Evolutionary conservation across 345 rosid species (phyloP), one percentile per base, ranked within the genome.

Genomic region (Lagerstroemia speciosa): DNA sequence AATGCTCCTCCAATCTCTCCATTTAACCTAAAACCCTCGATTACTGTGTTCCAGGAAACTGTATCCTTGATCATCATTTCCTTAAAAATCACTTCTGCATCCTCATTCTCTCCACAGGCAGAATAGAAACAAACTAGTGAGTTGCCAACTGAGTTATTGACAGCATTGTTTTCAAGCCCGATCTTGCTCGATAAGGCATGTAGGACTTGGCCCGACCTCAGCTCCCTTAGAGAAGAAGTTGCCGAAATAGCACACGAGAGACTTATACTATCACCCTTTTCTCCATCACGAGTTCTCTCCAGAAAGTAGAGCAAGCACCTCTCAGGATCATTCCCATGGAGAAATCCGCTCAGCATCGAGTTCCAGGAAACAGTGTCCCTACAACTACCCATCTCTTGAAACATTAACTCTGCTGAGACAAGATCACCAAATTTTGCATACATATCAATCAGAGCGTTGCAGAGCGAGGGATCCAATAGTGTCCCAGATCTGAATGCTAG

Each of bases 281-380:
- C 73, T 74, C 78, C 84, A 45, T 50, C 76, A 57, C 67, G 6
- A 70, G 46, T n/a, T 85, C 87, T 81, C 73, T 27, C 71, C 71
- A 57, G 77, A 65, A 83, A 82, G 67, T 78, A 86, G 41, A 64
- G 61, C 77, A 85, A 72, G 34, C 87, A 78, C 70, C 69, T 78
- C 31, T 65, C 71, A 16, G 84, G 85, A 36, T 74, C 45, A 67
- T 73, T 71, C 76, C 69, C 83, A 43, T 66, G 73, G 73, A 82
- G 83, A 80, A 78, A 83, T 48, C 83, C 84, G 22, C 80, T 82
- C 73, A 82, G 24, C 27, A 85, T 66, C 6, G 92, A 78, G 76
- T 89, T 89, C 95, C 92, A 89, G 73, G 92, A 76, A 62, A 89
- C 75, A 65, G 72, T 46, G 43, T 85, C 92, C 77, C 80, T 75